phyloP scores from a whole-genome alignment of 768 basidiomycete species.

The Suillus discolor region DNA sequence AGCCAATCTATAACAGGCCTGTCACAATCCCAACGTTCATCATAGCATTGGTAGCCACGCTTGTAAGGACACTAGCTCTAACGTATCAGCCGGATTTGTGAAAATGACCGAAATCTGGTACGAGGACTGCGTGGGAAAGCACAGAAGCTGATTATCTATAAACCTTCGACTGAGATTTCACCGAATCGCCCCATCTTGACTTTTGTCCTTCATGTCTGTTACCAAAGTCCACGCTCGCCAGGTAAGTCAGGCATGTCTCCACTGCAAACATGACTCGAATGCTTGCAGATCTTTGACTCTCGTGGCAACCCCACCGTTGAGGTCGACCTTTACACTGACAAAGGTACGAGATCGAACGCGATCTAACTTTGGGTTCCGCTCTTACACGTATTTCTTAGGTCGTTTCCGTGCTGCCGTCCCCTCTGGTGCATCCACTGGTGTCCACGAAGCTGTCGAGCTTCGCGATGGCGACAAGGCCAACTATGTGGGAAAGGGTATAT shows the following conservation, averaged over 20 bases:
- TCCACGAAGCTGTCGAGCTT: constrained; percentile 98
- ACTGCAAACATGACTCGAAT: constrained; percentile 15
- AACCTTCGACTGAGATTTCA: constrained; percentile 4
- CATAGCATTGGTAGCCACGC: constrained; percentile 5
- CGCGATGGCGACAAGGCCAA: constrained; percentile 92
- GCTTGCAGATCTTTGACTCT: constrained; percentile 93
- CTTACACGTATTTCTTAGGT: constrained; percentile 49
- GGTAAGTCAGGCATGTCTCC: constrained; percentile 45
- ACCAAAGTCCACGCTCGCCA: constrained; percentile 91
- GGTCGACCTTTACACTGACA: constrained; percentile 85
- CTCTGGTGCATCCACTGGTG: constrained; percentile 97
- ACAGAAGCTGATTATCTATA: constrained; percentile 8
- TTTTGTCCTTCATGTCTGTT: constrained; percentile 76
- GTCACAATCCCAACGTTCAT: constrained; percentile 3
- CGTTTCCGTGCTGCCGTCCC: constrained; percentile 94
- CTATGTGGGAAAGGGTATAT: constrained; percentile 93
- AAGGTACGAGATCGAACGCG: constrained; percentile 56
- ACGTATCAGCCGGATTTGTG: constrained; percentile 4
- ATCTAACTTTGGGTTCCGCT: constrained; percentile 3
- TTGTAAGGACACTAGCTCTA: constrained; percentile 11
- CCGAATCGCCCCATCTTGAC: constrained; percentile 17
- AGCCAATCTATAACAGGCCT: too few species aligned
- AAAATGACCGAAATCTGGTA: constrained; percentile 11
- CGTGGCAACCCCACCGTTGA: constrained; percentile 98
- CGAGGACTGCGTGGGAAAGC: constrained; percentile 38